These are phyloP conservation scores for Cydonia oblonga DNA, from an alignment of 331 rosid genomes.

Conservation along the genomic window DNA sequence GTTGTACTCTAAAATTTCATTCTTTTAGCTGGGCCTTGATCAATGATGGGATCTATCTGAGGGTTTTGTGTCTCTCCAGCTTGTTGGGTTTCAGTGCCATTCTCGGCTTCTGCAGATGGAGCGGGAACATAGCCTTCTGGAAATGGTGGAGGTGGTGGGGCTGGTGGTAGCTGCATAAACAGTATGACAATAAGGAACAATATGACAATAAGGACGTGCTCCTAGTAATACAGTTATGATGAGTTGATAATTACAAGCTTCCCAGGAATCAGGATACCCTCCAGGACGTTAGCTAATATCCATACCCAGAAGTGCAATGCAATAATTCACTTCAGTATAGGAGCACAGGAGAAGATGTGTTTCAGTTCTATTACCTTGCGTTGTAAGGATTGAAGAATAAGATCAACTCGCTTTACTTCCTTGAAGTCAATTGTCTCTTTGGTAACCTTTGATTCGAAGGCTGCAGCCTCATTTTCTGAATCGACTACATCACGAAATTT, in stretches of 20 bases:
- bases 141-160: conserved; percentile 81
- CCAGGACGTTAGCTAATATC: conserved; percentile 1
- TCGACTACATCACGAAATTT: conserved; percentile 41
- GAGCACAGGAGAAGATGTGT: background rate
- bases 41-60: conserved; percentile 60
- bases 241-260: background rate
- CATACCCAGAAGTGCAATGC: background rate
- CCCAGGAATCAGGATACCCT: background rate
- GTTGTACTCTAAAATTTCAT: conserved; percentile 40
- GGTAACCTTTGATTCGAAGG: conserved; percentile 45
- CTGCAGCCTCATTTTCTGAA: conserved; percentile 44
- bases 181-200: background rate
- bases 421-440: conserved; percentile 64
- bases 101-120: conserved; percentile 46
- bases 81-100: conserved; percentile 53
- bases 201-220: background rate
- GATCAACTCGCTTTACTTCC: conserved; percentile 75
- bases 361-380: conserved; percentile 39
- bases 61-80: conserved; percentile 57
- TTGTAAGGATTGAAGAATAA: conserved; percentile 69
- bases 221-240: background rate
- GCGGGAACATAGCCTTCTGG: conserved; percentile 77
- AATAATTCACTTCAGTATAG: background rate
- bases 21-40: conserved; percentile 88
- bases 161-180: conserved; percentile 55